Base-by-base conservation (phyloP, 2,329 filamentous ascomycete species). In the Hymenoscyphus scutula region DNA sequence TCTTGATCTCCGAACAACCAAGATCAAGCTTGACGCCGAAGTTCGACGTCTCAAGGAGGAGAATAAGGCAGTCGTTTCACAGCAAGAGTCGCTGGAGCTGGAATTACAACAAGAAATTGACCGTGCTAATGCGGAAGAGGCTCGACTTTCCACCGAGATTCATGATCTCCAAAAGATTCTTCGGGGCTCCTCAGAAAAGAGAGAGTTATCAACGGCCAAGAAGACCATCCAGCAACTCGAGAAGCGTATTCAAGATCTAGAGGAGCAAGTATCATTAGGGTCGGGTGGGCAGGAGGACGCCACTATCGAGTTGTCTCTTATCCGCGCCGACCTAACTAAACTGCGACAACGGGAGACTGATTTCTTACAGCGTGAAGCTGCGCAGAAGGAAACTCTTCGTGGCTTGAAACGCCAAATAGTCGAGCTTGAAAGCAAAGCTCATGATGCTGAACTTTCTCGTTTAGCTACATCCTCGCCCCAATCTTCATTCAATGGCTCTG, bases 221-320 rank as follows among this genome's bases (percentile, higher is more conserved):
- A 84, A 83, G 55, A 88, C 83, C 51, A 83, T 89, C 41, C 82
- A 84, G 58, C 84, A 88, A 27, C 80, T 91, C n/a, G 87, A 91
- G 73, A 79, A 80, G 54, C 79, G 77, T 15, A 71, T 82, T 13
- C 75, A 76, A 53, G 80, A 82, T 54, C 74, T 84, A 2, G 81
- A 83, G 67, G 69, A 69, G 19, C 68, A 76, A 58, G 62, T 73
- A 54, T 69, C 71, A 4, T 68, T 74, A n/a, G 74, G 75, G 2
- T 75, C 75, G 45, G 69, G 67, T 15, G 45, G 45, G 11, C 69
- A 74, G 29, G 78, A 81, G 32, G 80, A 79, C 19, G 77, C 77
- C 65, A 77, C 79, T 64, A 86, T 89, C 65, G 72, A 74, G 55
- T 69, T 90, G 19, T 85, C 84, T 10, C 73, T 84, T 27, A 77